Evolutionary conservation across 2,329 filamentous ascomycete genomes (phyloP), one percentile per base, ranked within the genome.

Genomic region (Clarireedia sp.): DNA sequence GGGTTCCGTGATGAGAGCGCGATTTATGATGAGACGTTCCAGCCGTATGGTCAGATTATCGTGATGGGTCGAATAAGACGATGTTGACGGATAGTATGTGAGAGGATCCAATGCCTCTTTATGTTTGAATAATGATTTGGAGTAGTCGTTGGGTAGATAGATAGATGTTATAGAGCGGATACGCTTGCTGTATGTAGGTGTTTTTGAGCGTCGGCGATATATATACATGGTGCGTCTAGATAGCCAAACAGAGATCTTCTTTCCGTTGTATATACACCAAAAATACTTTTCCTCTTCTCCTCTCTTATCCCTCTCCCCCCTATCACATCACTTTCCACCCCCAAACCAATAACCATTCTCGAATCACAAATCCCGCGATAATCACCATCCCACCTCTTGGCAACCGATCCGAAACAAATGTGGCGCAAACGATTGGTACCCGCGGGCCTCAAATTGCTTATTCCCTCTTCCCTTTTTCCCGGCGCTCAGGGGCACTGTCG

Each of bases 21-120:
- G 0, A 59, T 70, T 1, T 75, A 71, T 50, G 73, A 75, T 51
- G 57, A 73, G 37, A 74, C 73, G 1, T 75, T 75, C 60, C 71
- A 76, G 63, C 73, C 72, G 0, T 74, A 74, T 45, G 72, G 73
- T 0, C 72, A 75, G 65, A 72, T 75, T 45, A 66, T 73, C 48
- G 56, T 71, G n/a, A 75, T 64, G 73, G 74, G 0, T 64, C 60
- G 9, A 61, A 66, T 36, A 69, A 69, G 59, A 56, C 19, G 2
- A 56, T 68, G 60, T 43, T 69, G 41, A 68, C 66, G 1, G 66
- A 70, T 47, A 64, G 58, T 16, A 65, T 67, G 64, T 69, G 66
- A 66, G 67, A 69, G 50, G 67, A 69, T 56, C 67, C 63, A 21
- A 70, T 70, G 66, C 67, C 67, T 24, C 54, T 61, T 6, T 66